Evolutionary conservation across 768 basidiomycete species (phyloP), one percentile per base, ranked within the genome.

Genomic region (Naematelia encephala): DNA sequence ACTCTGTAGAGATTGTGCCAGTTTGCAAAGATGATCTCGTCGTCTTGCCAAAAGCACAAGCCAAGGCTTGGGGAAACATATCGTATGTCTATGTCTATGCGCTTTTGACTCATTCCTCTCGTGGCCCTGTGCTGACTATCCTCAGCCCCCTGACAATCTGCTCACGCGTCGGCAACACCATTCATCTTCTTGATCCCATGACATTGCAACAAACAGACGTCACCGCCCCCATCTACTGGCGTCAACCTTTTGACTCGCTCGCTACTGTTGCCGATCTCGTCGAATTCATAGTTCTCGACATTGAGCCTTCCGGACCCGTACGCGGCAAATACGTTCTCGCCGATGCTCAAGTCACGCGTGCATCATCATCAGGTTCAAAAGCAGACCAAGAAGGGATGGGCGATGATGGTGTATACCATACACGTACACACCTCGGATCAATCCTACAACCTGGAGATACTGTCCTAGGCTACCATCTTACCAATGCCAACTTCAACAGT

Each of bases 1-100:
- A 91, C 81, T 96, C 93, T 3, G 89, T 98, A 66, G 94, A 98
- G 79, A 96, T 99, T 72, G 84, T 88, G 3, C 92, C 96, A 0
- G 85, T 99, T 56, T 99, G 96, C 82, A 97, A 97, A 76, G 96
- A 98, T 74, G 96, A 99, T 78, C 84, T 99, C 25, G 88, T 98
- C 21, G 91, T 89, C 74, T 82, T 99, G 30, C 90, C 92, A 2
- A 77, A 80, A 11, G 90, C 90, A 70, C 86, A 87, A 66, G 92
- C 96, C 0, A 86, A 87, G 8, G 80, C 84, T 16, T 80, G 93
- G 57, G 85, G 87, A 73, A 97, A 93, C 80, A 94, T 99, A 79
- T 85, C 75, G 78, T 79, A 59, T 56, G 77, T 69, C n/a, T 11
- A n/a, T n/a, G n/a, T n/a, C n/a, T n/a, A n/a, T n/a, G n/a, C n/a